phyloP scores from a whole-genome alignment of 1,284 basidiomycete genomes.

The Hemileia vastatrix region DNA sequence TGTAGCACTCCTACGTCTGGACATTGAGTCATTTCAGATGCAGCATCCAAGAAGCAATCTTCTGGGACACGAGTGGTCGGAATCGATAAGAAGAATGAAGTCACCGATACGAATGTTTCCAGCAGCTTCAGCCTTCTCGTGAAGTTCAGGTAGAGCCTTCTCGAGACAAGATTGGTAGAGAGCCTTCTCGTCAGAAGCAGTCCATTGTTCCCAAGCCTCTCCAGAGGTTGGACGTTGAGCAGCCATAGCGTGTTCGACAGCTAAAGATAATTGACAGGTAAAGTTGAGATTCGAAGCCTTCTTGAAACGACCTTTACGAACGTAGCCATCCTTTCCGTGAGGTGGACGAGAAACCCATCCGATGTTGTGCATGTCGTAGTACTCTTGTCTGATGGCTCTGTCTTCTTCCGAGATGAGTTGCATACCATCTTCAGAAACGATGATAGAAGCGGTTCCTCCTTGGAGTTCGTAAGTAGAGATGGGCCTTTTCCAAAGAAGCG shows the following conservation, averaged over 20 bases:
- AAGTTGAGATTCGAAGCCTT: slow-evolving; percentile 87
- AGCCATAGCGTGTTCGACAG: slow-evolving; percentile 62
- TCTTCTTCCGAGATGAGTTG: slow-evolving; percentile 56
- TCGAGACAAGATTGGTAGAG: slow-evolving; percentile 42
- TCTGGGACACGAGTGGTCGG: slow-evolving; percentile 76
- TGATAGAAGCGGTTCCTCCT: slow-evolving; percentile 64
- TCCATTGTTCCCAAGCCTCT: slow-evolving; percentile 31
- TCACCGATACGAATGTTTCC: slow-evolving; percentile 36
- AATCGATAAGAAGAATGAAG: slow-evolving; percentile 49
- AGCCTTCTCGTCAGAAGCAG: slow-evolving; percentile 33
- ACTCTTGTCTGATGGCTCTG: slow-evolving; percentile 57
- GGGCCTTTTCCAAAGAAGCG: slow-evolving; percentile 66
- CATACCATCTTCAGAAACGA: slow-evolving; percentile 68
- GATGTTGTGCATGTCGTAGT: slow-evolving; percentile 65
- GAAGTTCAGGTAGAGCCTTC: slow-evolving; percentile 20
- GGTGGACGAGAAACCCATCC: slow-evolving; percentile 71
- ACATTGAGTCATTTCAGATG: slow-evolving; percentile 63
- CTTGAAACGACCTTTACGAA: slow-evolving; percentile 78
- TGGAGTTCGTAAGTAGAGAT: slow-evolving; percentile 77
- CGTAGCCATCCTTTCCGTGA: slow-evolving; percentile 60
- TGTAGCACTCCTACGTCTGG: slow-evolving; percentile 74
- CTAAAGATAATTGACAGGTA: slow-evolving; percentile 60
- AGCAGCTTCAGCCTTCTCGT: slow-evolving; percentile 25
- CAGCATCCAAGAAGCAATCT: slow-evolving; percentile 75
- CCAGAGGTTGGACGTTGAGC: slow-evolving; percentile 46